Conservation (phyloP, 2,329 filamentous ascomycete genomes). For the Cytospora schulzeri region DNA sequence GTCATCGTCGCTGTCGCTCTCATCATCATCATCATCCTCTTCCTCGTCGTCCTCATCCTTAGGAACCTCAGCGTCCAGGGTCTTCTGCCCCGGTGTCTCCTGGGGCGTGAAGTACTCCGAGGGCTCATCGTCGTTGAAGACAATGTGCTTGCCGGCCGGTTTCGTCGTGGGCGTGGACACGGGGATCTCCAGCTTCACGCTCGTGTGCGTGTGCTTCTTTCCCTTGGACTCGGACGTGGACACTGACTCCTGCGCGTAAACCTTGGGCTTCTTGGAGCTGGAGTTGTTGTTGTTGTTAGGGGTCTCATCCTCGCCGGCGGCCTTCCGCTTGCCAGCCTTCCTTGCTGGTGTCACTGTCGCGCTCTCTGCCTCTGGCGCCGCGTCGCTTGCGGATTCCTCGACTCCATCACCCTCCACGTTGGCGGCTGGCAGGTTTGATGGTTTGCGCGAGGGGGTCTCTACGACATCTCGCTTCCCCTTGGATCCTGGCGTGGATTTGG, state of each 20-base stretch:
- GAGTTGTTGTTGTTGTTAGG: too few relatives aligned
- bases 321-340: slow-evolving; percentile 23
- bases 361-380: slow-evolving; percentile 5
- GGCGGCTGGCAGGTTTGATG: slow-evolving; percentile 1
- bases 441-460: slow-evolving; percentile 1
- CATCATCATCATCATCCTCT: slow-evolving; percentile 32
- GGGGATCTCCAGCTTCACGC: slow-evolving; percentile 29
- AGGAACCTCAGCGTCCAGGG: slow-evolving; percentile 30
- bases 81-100: slow-evolving; percentile 33
- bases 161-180: slow-evolving; percentile 30
- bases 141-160: slow-evolving; percentile 33
- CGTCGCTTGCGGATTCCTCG: slow-evolving; percentile 9
- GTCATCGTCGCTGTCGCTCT: slow-evolving; percentile 47
- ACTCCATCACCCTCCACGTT: slow-evolving; percentile 18
- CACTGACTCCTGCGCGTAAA: slow-evolving; percentile 30
- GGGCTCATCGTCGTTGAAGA: slow-evolving; percentile 35
- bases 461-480: slow-evolving; percentile 16
- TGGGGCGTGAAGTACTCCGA: slow-evolving; percentile 37
- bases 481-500: slow-evolving; percentile 12
- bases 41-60: slow-evolving; percentile 25
- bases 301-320: slow-evolving; percentile 2
- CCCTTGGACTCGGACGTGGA: slow-evolving; percentile 23
- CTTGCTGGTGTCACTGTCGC: slow-evolving; percentile 16
- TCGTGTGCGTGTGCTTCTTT: slow-evolving; percentile 26
- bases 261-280: slow-evolving; percentile 29